A percentile compares a stretch with the other conserved stretches of the same genome.
phyloP scores from a whole-genome alignment of 2,329 filamentous ascomycete genomes.

The Curvularia sp. region DNA sequence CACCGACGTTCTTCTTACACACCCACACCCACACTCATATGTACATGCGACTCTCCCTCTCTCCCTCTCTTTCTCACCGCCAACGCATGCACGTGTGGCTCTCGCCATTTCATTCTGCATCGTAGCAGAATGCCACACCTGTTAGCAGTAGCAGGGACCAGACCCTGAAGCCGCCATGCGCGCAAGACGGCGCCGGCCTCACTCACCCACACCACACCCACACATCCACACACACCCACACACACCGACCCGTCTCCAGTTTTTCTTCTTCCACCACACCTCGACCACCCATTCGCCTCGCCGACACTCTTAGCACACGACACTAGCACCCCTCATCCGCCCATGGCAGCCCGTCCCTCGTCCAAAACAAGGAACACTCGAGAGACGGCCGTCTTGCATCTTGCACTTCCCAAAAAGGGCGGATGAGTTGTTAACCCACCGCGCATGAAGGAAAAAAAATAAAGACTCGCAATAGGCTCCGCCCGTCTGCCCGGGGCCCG shows the following conservation, averaged over 20 bases:
- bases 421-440: constrained; percentile 19
- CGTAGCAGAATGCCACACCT: constrained; percentile 14
- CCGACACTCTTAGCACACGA: constrained; percentile 2
- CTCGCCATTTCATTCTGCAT: constrained; percentile 16
- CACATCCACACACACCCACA: background rate
- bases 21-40: background rate
- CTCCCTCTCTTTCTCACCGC: constrained; percentile 10
- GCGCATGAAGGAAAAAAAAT: constrained; percentile 6
- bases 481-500: constrained; percentile 11
- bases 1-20: constrained; percentile 3
- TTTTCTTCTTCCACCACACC: constrained; percentile 15
- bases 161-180: constrained; percentile 18
- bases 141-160: constrained; percentile 16
- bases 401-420: background rate
- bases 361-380: background rate
- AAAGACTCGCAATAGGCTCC: constrained; percentile 11
- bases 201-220: background rate
- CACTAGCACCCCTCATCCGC: constrained; percentile 3
- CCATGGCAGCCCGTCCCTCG: constrained; percentile 2
- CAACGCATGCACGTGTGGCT: constrained; percentile 18
- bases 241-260: constrained; percentile 20
- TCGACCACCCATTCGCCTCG: constrained; percentile 10
- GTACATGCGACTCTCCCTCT: no score
- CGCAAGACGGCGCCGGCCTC: background rate
- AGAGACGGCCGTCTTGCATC: background rate